Percentiles rank a stretch among this genome's conserved stretches.
Evolutionary conservation across 306 rosid genomes (phyloP).

Genomic region (Phaseolus lunatus): DNA sequence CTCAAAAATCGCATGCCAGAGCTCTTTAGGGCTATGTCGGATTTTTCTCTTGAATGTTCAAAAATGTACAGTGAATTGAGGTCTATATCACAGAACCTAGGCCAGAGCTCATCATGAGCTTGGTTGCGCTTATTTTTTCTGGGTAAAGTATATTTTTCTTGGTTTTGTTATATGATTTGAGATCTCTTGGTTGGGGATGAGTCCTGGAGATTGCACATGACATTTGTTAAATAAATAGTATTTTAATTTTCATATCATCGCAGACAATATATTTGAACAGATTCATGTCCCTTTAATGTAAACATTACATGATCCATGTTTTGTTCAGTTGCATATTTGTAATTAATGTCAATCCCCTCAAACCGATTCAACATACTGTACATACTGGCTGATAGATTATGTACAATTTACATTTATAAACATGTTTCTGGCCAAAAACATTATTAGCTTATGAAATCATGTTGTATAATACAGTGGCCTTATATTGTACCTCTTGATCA

Average conservation of each 20-base stretch:
- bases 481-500: background rate
- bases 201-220: constrained; percentile 43
- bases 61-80: constrained; percentile 69
- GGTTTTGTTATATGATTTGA: constrained; percentile 34
- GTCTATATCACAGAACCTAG: constrained; percentile 55
- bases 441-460: background rate
- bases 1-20: constrained; percentile 79
- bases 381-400: background rate
- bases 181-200: constrained; percentile 46
- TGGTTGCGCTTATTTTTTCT: constrained; percentile 32
- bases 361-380: constrained; percentile 3
- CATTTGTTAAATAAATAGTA: constrained; percentile 40
- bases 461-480: background rate
- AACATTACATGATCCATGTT: background rate
- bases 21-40: constrained; percentile 74
- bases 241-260: constrained; percentile 10
- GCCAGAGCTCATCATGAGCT: constrained; percentile 52
- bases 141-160: constrained; percentile 3
- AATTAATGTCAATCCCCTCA: constrained; percentile 1
- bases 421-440: background rate
- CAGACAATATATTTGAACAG: constrained; percentile 15
- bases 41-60: constrained; percentile 66
- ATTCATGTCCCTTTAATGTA: constrained; percentile 3
- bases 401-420: background rate
- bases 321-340: constrained; percentile 15